These are phyloP conservation scores for Eucalyptus polybractea DNA, from an alignment of 345 rosid species.

Conservation along the genomic window DNA sequence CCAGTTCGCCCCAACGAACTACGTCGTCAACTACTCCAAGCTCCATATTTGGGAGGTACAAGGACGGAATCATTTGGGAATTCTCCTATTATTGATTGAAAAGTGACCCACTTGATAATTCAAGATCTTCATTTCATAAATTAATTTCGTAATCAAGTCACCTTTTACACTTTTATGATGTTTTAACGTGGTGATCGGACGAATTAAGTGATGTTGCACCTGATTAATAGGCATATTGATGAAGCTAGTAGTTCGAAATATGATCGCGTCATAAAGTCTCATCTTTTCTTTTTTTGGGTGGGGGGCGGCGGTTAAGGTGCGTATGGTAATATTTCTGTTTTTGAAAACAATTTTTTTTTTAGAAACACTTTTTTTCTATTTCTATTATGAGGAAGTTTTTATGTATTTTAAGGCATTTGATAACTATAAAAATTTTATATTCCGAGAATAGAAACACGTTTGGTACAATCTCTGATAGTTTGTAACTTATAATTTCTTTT, in stretches of 20 bases:
- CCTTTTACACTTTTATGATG: neutral
- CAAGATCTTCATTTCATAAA: neutral
- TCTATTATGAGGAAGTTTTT: fast-evolving
- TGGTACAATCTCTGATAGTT: too few relatives aligned
- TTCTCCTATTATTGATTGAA: neutral
- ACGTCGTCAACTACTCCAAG: neutral
- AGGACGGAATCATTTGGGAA: neutral
- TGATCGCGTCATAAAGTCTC: neutral
- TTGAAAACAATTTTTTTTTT: fast-evolving
- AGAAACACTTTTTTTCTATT: too few relatives aligned
- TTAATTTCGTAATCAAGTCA: neutral
- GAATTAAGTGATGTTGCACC: too few relatives aligned
- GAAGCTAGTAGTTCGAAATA: too few relatives aligned
- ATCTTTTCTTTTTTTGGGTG: neutral
- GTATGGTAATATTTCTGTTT: fast-evolving
- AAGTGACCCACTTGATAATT: too few relatives aligned
- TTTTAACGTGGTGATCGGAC: too few relatives aligned
- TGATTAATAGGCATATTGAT: too few relatives aligned
- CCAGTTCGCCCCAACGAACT: neutral
- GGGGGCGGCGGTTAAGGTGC: fast-evolving
- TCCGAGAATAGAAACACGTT: fast-evolving
- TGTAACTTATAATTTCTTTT: too few relatives aligned
- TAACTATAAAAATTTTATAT: fast-evolving
- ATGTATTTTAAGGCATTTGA: fast-evolving
- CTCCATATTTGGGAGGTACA: neutral